Evolutionary conservation across 176 grass and related monocot genomes (phyloP), one percentile per base, ranked within the genome.

Genomic region (Eremochloa ophiuroides): DNA sequence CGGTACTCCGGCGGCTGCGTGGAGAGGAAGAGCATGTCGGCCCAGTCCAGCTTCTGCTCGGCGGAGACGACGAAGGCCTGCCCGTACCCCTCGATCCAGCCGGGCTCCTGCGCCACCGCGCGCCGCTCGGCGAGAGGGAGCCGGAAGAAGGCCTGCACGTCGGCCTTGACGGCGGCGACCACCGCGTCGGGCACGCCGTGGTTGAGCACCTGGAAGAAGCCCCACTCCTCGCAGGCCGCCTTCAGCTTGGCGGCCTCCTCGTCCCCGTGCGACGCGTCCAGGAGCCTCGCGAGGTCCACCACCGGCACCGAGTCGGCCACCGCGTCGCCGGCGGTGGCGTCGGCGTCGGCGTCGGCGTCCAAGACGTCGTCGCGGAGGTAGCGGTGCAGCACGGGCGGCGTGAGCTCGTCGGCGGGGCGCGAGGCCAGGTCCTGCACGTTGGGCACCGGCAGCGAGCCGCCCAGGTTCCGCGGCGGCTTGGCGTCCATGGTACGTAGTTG

Each of bases 11-110:
- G 47, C 37, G 88, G 88, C 87, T 69, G 88, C 50, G 85, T 87
- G 53, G 10, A 2, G 12, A 89, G 77, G 63, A 62, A 89, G 70
- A 60, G 80, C n/a, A 91, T 61, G 79, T 91, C 83, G 2, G 79
- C 66, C 83, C 86, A 94, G 77, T 94, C 92, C 1, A 94, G 86
- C 69, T 37, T 94, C 80, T 94, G 86, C 1, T 91, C 86, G 15
- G 79, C 56, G 0, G 92, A 89, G 0, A 87, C 41, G 4, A 89
- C 88, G 69, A 94, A 94, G 11, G 48, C 71, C 73, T 91, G 89
- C 6, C 89, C 92, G 40, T 91, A 91, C 7, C 86, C 83, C 82
- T 94, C 74, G 37, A 91, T 41, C 34, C 82, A 18, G 15, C 59
- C 79, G 9, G 83, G 63, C 29, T 10, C 18, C 85, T 88, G 88